Conservation (phyloP, 73 alveolate genomes). For the Breviolum minutum region DNA sequence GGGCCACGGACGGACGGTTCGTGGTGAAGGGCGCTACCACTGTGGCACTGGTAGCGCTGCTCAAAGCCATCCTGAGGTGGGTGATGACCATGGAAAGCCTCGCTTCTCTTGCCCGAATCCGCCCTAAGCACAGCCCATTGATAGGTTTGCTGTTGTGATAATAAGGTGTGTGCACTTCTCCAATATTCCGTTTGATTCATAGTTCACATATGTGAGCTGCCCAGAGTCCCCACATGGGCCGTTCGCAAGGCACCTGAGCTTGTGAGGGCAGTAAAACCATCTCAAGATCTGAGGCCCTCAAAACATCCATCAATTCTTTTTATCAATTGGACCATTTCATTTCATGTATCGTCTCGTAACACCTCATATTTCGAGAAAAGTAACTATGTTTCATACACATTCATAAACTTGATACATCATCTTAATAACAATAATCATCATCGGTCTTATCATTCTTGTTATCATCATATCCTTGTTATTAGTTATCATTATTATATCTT, state of each 20-base stretch:
- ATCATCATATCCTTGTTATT: not conserved
- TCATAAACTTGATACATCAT: no score
- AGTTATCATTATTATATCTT: not conserved
- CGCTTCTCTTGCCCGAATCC: not conserved
- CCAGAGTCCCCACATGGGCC: constrained; percentile 97
- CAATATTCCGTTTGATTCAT: not conserved
- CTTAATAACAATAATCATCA: no score
- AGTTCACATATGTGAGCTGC: not conserved
- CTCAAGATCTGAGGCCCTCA: no score
- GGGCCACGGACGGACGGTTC: constrained; percentile 96
- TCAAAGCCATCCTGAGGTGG: constrained; percentile 96
- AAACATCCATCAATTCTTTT: no score
- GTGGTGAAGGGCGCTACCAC: constrained; percentile 99
- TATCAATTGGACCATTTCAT: not conserved
- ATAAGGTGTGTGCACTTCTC: no score
- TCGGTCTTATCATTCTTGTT: no score
- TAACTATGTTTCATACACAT: no score
- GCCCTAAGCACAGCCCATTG: not conserved
- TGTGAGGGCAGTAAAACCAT: constrained; percentile 97
- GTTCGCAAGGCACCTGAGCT: constrained; percentile 98
- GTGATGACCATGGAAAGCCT: not conserved
- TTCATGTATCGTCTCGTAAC: no score
- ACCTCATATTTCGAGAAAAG: no score
- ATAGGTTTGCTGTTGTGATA: not conserved
- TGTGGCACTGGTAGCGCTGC: constrained; percentile 98